phyloP scores from a whole-genome alignment of 106 monocot genomes.

The Gastrodia elata region DNA sequence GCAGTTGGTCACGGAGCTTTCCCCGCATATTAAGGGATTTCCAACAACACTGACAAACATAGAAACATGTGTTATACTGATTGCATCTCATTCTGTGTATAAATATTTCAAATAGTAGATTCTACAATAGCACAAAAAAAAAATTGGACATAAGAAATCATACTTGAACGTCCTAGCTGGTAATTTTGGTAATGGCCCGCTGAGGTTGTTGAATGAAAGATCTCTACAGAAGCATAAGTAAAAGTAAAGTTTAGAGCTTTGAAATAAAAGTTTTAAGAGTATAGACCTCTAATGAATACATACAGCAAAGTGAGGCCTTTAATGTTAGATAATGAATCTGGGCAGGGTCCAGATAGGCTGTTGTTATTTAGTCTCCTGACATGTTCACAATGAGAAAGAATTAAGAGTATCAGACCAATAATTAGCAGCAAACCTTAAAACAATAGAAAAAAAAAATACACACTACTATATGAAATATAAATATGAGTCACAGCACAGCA shows the following conservation, averaged over 20 bases:
- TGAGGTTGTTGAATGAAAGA: slow-evolving; percentile 90
- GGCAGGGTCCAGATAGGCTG: slow-evolving; percentile 72
- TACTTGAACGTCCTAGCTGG: slow-evolving; percentile 90
- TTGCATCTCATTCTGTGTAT: background rate
- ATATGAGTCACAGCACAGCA: background rate
- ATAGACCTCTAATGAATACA: slow-evolving; percentile 12
- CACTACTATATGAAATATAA: background rate
- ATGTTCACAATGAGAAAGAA: slow-evolving; percentile 11
- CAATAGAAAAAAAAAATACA: background rate
- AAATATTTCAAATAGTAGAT: background rate
- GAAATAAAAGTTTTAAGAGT: background rate
- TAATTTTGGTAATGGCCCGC: slow-evolving; percentile 59
- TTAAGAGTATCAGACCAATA: background rate
- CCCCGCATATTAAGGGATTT: slow-evolving; percentile 85
- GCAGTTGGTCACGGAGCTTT: slow-evolving; percentile 47
- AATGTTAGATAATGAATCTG: slow-evolving; percentile 75
- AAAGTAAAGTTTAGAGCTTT: background rate
- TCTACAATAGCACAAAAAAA: background rate
- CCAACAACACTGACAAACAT: slow-evolving; percentile 57
- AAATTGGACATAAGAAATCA: slow-evolving; percentile 7
- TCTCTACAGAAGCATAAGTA: slow-evolving; percentile 37
- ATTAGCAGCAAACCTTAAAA: background rate
- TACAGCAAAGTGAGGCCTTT: slow-evolving; percentile 86
- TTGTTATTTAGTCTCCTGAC: slow-evolving; percentile 78
- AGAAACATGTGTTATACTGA: slow-evolving; percentile 3